Evolutionary conservation across 805 yeast species (phyloP), one percentile per base, ranked within the genome.

Genomic region (Saccharomycopsis olivae): DNA sequence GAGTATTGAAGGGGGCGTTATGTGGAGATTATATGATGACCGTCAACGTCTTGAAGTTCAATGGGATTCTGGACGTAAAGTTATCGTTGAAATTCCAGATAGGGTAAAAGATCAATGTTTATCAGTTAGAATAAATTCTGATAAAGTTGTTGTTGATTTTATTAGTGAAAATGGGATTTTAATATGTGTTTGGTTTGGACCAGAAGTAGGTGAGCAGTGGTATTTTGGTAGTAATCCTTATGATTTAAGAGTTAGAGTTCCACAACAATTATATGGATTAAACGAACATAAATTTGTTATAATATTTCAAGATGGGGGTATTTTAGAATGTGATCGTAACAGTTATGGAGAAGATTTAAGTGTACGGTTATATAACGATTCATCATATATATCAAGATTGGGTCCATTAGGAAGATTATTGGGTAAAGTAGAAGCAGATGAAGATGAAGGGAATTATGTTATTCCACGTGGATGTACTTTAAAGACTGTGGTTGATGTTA

Each of bases 291-390:
- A 68, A 33, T 53, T 75, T 6, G 54, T 86, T 3, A 73, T 80
- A 0, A 65, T 85, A 3, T 62, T 87, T 36, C 66, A 68, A 33
- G 94, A 88, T 58, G 96, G 96, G 19, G 85, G 88, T 1, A 55
- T 87, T 31, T 58, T 85, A 36, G 77, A 75, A 33, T 61, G 81
- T 42, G 51, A 52, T 21, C 57, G 53, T 46, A 43, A 36, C 28
- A 45, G 15, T 39, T 49, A 23, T 49, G 64, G 29, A 33, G 49
- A 5, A 16, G 42, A 15, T 47, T 58, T 9, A 54, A 65, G 21
- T 48, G 46, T 3, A 62, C 57, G 18, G 33, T 58, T 74, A 21
- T 81, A 80, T 55, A 69, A 66, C 43, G 87, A 78, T 60, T 49
- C 66, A 50, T 57, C 74, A 10, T 73, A 65, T 48, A 51, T 46